A percentile compares a stretch with the other conserved stretches of the same genome.
These are phyloP conservation scores for Lagenaria siceraria DNA, from an alignment of 306 rosid genomes.

Conservation along the genomic window DNA sequence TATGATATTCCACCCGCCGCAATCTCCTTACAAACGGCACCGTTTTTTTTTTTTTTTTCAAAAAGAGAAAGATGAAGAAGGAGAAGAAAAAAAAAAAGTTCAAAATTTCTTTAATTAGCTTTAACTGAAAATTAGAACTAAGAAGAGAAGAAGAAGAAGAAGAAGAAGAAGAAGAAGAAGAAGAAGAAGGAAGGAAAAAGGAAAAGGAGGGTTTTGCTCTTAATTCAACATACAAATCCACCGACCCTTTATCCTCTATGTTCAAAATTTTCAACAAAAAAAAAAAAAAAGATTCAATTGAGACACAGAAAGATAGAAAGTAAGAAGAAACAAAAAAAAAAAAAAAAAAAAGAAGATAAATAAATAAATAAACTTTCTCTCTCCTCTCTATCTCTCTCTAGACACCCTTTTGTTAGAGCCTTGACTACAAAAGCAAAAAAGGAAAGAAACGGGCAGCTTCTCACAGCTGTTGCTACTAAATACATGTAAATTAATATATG, in stretches of 20 bases:
- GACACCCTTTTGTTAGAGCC: slow-evolving; percentile 46
- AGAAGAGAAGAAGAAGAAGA: neutral
- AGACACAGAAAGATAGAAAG: slow-evolving; percentile 18
- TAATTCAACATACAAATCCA: slow-evolving; percentile 11
- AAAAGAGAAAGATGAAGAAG: neutral
- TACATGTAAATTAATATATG: slow-evolving; percentile 11
- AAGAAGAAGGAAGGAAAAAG: neutral
- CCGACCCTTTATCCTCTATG: slow-evolving; percentile 27
- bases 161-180: neutral
- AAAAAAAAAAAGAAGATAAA: too few species aligned
- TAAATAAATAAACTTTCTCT: neutral
- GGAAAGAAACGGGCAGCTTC: slow-evolving; percentile 42
- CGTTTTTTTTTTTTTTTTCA: neutral
- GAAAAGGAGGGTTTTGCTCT: neutral
- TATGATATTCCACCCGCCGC: neutral
- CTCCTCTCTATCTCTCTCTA: slow-evolving; percentile 13
- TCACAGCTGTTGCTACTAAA: slow-evolving; percentile 48
- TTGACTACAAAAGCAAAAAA: slow-evolving; percentile 85
- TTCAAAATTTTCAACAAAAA: slow-evolving; percentile 4
- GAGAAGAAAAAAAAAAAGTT: neutral
- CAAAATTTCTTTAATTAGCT: neutral
- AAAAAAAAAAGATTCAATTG: slow-evolving; percentile 19
- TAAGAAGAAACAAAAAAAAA: neutral
- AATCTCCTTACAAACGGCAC: neutral
- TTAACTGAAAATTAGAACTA: neutral